Conservation (phyloP, 208 protist species). For the Leishmania turanica region DNA sequence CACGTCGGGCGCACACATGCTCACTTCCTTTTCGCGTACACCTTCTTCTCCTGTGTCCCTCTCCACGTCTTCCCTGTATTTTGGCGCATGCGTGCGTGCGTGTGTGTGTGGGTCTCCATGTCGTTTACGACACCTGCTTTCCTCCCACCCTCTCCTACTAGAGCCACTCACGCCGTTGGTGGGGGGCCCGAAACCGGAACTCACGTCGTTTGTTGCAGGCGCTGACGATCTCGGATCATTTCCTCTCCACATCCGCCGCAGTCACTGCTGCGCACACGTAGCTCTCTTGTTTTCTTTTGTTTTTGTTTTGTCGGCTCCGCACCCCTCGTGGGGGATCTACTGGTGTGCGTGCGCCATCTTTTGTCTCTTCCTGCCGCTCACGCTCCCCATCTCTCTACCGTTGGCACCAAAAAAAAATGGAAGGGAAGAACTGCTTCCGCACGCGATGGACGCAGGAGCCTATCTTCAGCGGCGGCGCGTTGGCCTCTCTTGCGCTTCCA, state of each 20-base stretch:
- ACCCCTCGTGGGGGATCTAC: not conserved
- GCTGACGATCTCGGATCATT: not conserved
- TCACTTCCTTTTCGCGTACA: not conserved
- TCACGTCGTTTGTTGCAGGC: not conserved
- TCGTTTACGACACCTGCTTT: not conserved
- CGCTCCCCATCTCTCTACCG: not conserved
- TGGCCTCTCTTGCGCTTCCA: conserved; percentile 65
- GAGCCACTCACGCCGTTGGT: not conserved
- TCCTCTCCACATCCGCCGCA: not conserved
- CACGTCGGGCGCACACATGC: not conserved
- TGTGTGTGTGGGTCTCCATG: no score
- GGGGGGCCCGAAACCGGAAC: not conserved
- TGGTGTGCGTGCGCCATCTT: not conserved
- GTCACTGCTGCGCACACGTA: not conserved
- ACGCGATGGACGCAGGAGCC: conserved; percentile 81
- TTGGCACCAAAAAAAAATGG: conserved; percentile 40
- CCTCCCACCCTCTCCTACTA: not conserved
- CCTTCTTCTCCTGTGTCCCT: not conserved
- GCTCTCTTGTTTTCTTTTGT: not conserved
- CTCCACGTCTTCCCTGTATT: not conserved
- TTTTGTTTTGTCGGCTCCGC: not conserved
- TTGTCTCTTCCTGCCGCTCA: no score
- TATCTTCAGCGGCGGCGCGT: conserved; percentile 86
- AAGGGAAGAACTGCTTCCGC: conserved; percentile 90
- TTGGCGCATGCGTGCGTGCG: not conserved